Evolutionary conservation across 306 rosid genomes (phyloP), one percentile per base, ranked within the genome.

Genomic region (Prunus salicina): DNA sequence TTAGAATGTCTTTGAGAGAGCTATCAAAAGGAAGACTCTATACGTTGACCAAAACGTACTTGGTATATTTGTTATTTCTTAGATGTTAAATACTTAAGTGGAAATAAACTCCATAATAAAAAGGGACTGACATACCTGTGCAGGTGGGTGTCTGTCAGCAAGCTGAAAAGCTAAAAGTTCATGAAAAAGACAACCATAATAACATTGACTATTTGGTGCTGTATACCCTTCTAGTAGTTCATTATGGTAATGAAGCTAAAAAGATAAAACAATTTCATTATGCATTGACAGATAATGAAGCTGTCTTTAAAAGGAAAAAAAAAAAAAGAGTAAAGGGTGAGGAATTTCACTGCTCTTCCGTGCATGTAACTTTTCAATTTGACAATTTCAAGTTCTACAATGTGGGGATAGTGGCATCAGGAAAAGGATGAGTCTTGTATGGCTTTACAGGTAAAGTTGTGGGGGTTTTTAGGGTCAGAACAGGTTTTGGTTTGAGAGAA

Each of bases 81-180:
- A 90, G 25, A 24, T 24, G 25, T 24, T 24, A 24, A 24, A 24
- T 24, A 24, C 25, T 24, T 24, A 24, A 24, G 25, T 24, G 25
- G 25, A 24, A 24, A 24, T 24, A 24, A 24, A 24, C 25, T 24
- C 25, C 25, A 24, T 24, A 24, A 24, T 24, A 24, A 24, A 24
- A 24, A 24, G 25, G 1, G 25, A 24, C 25, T 24, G 25, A 24
- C 25, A 24, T 24, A 1, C 97, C 97, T 89, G 74, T 11, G 88
- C 82, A 73, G 81, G 87, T 73, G 91, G 83, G 74, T 67, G 97
- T 62, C 98, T 83, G 81, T 86, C 90, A 2, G 91, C 80, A 70
- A 95, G 93, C 85, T 95, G 97, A 84, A 95, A 95, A 80, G 97
- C 83, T 68, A 93, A 85, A 72, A 95, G 98, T 84, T 95, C 98